Evolutionary conservation across 352 stramenopile species (phyloP).

Genomic region (Pythium dissimile): DNA sequence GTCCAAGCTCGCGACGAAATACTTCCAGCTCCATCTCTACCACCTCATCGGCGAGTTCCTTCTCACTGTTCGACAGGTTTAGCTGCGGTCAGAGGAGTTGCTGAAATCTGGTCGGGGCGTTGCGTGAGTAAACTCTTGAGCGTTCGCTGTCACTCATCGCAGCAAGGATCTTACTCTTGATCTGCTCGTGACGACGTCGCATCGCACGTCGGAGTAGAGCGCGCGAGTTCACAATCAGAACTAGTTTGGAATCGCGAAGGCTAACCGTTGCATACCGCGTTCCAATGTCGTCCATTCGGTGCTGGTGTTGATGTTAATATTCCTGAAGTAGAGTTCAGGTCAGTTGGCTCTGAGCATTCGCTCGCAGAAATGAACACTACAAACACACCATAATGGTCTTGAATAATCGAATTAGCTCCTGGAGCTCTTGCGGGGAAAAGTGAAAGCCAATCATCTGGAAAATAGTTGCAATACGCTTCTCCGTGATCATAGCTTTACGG

Average conservation of each 20-base stretch:
- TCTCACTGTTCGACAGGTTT: conserved; percentile 43
- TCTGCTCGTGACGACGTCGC: conserved; percentile 42
- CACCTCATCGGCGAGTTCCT: conserved; percentile 42
- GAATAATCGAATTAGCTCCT: conserved; percentile 42
- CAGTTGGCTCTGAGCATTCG: too few species aligned
- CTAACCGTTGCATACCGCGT: conserved; percentile 35
- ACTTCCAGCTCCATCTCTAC: conserved; percentile 19
- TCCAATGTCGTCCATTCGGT: conserved; percentile 57
- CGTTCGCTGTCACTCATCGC: conserved; percentile 54
- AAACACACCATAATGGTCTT: conserved; percentile 42
- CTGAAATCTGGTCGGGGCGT: conserved; percentile 43
- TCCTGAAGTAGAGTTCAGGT: conserved; percentile 21
- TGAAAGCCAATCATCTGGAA: conserved; percentile 62
- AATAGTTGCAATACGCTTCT: conserved; percentile 41
- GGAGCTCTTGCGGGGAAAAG: conserved; percentile 43
- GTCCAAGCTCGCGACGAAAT: conserved; percentile 9
- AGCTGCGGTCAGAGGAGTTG: conserved; percentile 30
- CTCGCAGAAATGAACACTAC: too few species aligned
- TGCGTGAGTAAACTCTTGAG: conserved; percentile 50
- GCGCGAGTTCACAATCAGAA: conserved; percentile 40
- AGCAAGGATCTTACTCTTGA: conserved; percentile 37
- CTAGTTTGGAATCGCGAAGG: conserved; percentile 39
- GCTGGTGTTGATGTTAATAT: conserved; percentile 41
- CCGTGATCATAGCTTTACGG: conserved; percentile 54
- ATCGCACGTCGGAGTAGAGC: conserved; percentile 45